Percentiles rank a stretch among this genome's conserved stretches.
Conservation (phyloP, 306 rosid genomes). For the Notholithocarpus densiflorus region DNA sequence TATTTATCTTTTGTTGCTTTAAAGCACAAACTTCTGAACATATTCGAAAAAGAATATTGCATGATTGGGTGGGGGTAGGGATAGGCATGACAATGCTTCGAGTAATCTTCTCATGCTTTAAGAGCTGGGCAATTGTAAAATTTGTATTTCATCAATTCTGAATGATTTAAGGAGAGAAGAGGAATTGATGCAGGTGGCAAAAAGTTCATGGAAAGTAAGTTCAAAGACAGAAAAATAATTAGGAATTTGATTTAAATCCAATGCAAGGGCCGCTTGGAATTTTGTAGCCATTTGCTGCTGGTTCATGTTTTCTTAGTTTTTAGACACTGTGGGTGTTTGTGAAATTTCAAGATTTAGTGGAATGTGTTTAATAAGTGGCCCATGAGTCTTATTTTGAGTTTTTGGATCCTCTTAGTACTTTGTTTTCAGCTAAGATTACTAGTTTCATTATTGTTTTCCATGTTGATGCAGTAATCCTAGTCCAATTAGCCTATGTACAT, state of each 20-base stretch:
- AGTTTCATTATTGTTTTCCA: background rate
- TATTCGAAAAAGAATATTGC: no score
- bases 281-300: background rate
- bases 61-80: no score
- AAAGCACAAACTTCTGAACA: no score
- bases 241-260: background rate
- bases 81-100: background rate
- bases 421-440: background rate
- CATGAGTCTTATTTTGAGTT: background rate
- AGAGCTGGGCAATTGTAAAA: background rate
- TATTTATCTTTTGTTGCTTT: background rate
- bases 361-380: background rate
- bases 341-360: background rate
- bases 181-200: background rate
- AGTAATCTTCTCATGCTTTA: background rate
- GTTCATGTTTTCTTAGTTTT: background rate
- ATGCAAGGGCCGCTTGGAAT: background rate
- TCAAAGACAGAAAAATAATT: background rate
- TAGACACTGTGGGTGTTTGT: background rate
- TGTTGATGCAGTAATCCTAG: background rate
- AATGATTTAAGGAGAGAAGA: background rate
- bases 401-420: background rate
- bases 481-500: background rate
- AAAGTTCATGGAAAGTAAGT: background rate
- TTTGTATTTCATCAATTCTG: background rate